phyloP scores from a whole-genome alignment of 2,329 filamentous ascomycete species.

The Aspergillus ibericus region DNA sequence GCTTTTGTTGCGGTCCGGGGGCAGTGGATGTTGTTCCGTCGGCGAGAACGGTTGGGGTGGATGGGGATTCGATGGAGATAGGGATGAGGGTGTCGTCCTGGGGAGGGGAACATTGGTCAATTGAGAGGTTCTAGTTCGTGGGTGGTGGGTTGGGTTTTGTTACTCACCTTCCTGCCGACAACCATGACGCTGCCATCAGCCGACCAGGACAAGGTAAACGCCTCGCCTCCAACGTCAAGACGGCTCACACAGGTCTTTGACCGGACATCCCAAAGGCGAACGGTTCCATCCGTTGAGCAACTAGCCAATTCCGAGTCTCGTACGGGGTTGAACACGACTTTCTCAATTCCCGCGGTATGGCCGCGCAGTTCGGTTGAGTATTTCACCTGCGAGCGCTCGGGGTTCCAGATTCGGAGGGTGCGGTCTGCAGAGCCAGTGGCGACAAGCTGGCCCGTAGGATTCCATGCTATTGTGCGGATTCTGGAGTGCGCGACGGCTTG shows the following conservation, averaged over 20 bases:
- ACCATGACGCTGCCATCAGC: conserved; percentile 49
- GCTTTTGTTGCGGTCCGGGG: background rate
- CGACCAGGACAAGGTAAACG: conserved; percentile 51
- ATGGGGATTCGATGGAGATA: conserved; percentile 44
- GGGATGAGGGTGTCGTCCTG: conserved; percentile 51
- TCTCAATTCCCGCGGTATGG: conserved; percentile 49
- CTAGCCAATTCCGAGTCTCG: conserved; percentile 52
- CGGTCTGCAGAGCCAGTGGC: conserved; percentile 89
- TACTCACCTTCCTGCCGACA: conserved; percentile 48
- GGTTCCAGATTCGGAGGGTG: conserved; percentile 88
- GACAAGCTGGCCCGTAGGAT: conserved; percentile 76
- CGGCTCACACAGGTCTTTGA: conserved; percentile 50
- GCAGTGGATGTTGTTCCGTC: conserved; percentile 15
- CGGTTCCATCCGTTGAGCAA: conserved; percentile 51
- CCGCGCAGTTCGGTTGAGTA: conserved; percentile 52
- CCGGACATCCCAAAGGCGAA: conserved; percentile 53
- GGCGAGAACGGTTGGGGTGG: conserved; percentile 33
- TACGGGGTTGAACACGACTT: conserved; percentile 51
- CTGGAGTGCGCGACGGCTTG: conserved; percentile 41
- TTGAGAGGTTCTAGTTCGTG: background rate
- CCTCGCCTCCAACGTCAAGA: conserved; percentile 51
- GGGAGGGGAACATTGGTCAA: background rate
- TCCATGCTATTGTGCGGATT: conserved; percentile 83
- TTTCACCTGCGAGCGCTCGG: conserved; percentile 47
- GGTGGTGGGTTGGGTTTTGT: background rate